These are phyloP conservation scores for Obba rivulosa DNA, from an alignment of 768 basidiomycete species.

Conservation along the genomic window DNA sequence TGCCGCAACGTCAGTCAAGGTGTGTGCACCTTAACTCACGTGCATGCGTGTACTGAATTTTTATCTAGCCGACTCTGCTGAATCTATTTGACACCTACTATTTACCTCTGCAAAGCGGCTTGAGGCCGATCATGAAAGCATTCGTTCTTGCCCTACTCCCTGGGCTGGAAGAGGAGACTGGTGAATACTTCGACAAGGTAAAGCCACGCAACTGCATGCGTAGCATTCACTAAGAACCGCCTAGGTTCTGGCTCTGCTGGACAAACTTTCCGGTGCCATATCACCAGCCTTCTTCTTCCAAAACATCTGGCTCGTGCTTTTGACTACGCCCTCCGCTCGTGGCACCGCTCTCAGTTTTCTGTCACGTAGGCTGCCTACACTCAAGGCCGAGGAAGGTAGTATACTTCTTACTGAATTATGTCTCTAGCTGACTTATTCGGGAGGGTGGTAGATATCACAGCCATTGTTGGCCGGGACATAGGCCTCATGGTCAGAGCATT, in stretches of 20 bases:
- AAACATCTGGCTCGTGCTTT: conserved; percentile 90
- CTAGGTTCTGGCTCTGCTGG: conserved; percentile 76
- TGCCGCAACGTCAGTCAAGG: conserved; percentile 98
- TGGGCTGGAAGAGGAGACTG: conserved; percentile 95
- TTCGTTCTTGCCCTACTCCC: conserved; percentile 92
- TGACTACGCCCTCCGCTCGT: conserved; percentile 82
- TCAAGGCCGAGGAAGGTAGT: conserved; percentile 67
- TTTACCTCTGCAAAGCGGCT: conserved; percentile 70
- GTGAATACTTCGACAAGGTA: conserved; percentile 94
- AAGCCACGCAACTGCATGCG: neutral
- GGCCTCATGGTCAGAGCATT: conserved; percentile 95
- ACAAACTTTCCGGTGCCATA: conserved; percentile 78
- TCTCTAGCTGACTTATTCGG: conserved; percentile 1
- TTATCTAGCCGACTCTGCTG: conserved; percentile 69
- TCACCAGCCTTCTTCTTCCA: conserved; percentile 90
- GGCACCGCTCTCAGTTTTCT: conserved; percentile 87
- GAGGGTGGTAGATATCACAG: conserved; percentile 46
- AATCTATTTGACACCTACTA: conserved; percentile 93
- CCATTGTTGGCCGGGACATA: conserved; percentile 77
- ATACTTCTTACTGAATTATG: neutral
- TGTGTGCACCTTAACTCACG: conserved; percentile 23
- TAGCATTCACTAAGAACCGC: neutral
- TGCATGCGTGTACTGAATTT: neutral
- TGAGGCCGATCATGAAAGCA: conserved; percentile 91
- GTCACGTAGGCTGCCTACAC: conserved; percentile 66